Percentiles rank a stretch among this genome's conserved stretches.
Conservation (phyloP, 495 filamentous ascomycete species). For the Staphylotrichum longicolle region DNA sequence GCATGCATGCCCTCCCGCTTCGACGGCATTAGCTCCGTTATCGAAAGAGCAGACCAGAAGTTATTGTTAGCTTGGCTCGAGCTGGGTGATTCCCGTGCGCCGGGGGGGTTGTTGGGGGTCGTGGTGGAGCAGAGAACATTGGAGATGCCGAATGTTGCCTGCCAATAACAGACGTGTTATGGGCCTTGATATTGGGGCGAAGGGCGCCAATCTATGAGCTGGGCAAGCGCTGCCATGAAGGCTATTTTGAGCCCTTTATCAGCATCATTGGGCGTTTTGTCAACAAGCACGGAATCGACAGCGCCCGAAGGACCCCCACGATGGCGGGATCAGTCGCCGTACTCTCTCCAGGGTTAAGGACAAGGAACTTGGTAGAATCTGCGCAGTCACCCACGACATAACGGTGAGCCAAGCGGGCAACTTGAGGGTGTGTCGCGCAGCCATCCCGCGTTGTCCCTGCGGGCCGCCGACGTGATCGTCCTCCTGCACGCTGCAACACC, state of each 20-base stretch:
- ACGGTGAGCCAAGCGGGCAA: too few relatives aligned
- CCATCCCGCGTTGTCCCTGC: neutral
- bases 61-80: too few relatives aligned
- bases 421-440: neutral
- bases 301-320: conserved; percentile 1
- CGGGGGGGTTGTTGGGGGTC: too few relatives aligned
- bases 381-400: too few relatives aligned
- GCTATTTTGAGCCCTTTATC: conserved; percentile 3
- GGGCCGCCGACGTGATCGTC: neutral
- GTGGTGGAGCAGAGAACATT: neutral
- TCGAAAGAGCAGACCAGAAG: too few relatives aligned
- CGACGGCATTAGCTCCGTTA: too few relatives aligned
- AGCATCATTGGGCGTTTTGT: neutral
- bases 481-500: conserved; percentile 8
- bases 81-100: too few relatives aligned
- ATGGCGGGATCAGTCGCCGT: neutral
- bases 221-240: neutral
- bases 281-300: neutral
- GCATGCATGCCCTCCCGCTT: neutral
- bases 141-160: neutral
- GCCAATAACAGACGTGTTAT: neutral
- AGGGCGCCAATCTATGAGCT: neutral
- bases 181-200: neutral
- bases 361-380: too few relatives aligned
- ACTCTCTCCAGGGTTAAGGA: too few relatives aligned